Evolutionary conservation across 768 basidiomycete genomes (phyloP).

Genomic region (Neoboletus subvelutipes): DNA sequence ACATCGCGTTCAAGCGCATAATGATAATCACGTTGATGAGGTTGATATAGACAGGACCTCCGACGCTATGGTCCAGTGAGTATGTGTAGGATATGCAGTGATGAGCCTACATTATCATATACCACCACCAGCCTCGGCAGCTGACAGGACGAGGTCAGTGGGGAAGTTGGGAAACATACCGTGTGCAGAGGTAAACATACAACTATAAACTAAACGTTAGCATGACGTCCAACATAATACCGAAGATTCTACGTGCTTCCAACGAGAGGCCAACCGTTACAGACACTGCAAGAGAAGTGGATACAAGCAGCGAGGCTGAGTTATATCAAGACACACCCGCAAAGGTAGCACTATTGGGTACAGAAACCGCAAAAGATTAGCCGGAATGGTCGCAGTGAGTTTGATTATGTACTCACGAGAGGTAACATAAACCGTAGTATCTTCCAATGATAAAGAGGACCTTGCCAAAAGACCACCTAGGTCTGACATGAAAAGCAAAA

Average conservation of each 20-base stretch:
- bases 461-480: neutral
- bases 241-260: neutral
- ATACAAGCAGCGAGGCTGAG: neutral
- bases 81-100: neutral
- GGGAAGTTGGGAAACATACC: neutral
- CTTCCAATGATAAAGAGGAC: too few species aligned
- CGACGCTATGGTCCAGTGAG: neutral
- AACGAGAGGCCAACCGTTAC: neutral
- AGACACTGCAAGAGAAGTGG: neutral
- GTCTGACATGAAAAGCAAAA: neutral
- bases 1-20: neutral
- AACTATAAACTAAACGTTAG: neutral
- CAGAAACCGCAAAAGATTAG: neutral
- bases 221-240: neutral
- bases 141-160: neutral
- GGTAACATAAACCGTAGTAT: too few species aligned
- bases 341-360: neutral
- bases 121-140: neutral
- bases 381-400: neutral
- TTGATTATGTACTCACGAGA: neutral
- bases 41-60: neutral
- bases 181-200: neutral
- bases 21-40: conserved; percentile 1
- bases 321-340: neutral
- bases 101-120: neutral